These are phyloP conservation scores for Phytopythium kandeliae DNA, from an alignment of 352 stramenopile genomes.

Conservation along the genomic window DNA sequence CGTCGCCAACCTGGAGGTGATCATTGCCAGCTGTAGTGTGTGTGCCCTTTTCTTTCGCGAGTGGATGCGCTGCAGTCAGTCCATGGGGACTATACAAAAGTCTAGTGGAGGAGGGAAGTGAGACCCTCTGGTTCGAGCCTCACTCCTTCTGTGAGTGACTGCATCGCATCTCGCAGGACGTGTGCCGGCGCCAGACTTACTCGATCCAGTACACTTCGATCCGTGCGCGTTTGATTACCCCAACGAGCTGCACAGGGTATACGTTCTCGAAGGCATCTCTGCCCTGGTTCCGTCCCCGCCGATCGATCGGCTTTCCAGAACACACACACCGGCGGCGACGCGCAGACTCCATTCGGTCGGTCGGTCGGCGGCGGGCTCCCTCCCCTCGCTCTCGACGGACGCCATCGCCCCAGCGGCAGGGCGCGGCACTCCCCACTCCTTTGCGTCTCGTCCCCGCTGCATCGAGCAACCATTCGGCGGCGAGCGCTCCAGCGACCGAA, in stretches of 20 bases:
- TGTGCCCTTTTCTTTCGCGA: not conserved
- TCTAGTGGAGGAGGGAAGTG: not conserved
- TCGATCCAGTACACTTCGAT: too few species aligned
- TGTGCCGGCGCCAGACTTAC: too few species aligned
- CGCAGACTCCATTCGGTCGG: too few species aligned
- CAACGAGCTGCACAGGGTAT: not conserved
- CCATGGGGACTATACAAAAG: not conserved
- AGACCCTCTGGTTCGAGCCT: not conserved
- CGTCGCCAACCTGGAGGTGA: too few species aligned
- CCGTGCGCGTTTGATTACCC: too few species aligned
- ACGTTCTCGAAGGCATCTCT: not conserved
- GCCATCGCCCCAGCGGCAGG: too few species aligned
- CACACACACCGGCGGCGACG: too few species aligned
- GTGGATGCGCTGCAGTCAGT: constrained; percentile 1
- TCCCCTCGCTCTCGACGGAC: not conserved
- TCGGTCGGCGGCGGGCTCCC: not conserved
- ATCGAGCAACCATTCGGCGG: not conserved
- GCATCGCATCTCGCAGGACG: not conserved
- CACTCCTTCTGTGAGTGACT: too few species aligned
- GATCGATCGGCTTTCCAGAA: not conserved
- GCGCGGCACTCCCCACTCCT: not conserved
- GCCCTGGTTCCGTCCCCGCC: too few species aligned
- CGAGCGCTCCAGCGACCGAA: not conserved
- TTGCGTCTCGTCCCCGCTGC: not conserved
- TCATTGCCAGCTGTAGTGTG: too few species aligned